Conservation (phyloP, 257 asterid species). For the Scutellaria barbata region DNA sequence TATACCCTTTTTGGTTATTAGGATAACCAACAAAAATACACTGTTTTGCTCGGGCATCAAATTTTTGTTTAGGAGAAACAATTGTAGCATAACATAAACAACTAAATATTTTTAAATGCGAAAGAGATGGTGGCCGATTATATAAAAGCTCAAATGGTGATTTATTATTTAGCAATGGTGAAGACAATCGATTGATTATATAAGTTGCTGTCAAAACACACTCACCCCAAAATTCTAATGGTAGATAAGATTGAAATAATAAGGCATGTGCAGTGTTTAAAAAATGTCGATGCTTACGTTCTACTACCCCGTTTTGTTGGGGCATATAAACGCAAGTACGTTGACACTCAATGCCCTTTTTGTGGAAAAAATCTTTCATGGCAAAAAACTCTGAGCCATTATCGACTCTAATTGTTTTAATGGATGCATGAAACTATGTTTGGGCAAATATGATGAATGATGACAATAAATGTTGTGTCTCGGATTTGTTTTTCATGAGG, state of each 20-base stretch:
- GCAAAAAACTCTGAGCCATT: background rate
- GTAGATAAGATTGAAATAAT: background rate
- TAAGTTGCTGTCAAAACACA: background rate
- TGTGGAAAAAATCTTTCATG: background rate
- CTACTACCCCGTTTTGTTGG: slow-evolving; percentile 6
- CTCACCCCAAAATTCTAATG: background rate
- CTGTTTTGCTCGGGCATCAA: background rate
- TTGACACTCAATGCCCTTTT: background rate
- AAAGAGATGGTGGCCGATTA: background rate
- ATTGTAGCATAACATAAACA: background rate
- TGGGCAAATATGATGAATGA: background rate
- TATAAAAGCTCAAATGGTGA: background rate
- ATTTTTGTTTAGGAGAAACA: background rate
- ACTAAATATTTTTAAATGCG: background rate
- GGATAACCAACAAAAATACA: background rate
- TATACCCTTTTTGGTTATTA: background rate
- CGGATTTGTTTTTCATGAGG: background rate
- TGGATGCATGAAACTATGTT: background rate
- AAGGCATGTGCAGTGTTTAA: background rate
- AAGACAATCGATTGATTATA: background rate
- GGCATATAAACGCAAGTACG: background rate
- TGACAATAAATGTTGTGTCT: background rate
- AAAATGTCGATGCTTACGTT: background rate
- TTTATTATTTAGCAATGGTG: background rate
- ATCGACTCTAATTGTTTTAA: background rate